A percentile compares a stretch with the other conserved stretches of the same genome.
phyloP scores from a whole-genome alignment of 768 basidiomycete genomes.

The Mrakia gelida region DNA sequence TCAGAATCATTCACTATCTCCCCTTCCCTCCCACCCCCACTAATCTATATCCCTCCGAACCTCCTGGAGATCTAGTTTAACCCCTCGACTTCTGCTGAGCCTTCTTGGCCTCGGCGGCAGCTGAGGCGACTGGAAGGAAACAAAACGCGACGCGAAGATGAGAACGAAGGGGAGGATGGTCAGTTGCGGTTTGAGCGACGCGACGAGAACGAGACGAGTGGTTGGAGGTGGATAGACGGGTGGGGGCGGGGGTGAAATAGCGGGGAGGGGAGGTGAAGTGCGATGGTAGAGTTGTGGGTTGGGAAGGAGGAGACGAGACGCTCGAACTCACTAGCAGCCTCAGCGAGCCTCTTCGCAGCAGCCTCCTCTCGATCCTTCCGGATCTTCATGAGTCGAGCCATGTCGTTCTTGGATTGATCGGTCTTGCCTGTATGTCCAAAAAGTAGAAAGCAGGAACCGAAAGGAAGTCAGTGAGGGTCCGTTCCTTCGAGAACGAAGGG shows the following conservation, averaged over 20 bases:
- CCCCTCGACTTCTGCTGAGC: conserved; percentile 28
- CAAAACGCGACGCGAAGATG: no score
- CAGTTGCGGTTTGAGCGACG: neutral
- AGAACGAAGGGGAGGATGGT: neutral
- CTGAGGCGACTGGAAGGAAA: conserved; percentile 5
- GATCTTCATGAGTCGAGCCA: conserved; percentile 79
- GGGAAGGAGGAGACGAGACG: neutral
- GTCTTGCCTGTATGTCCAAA: conserved; percentile 78
- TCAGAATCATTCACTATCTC: neutral
- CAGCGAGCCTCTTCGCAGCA: conserved; percentile 79
- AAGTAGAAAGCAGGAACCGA: no score
- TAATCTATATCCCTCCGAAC: neutral
- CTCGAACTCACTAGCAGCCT: conserved; percentile 50
- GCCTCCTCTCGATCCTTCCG: conserved; percentile 82
- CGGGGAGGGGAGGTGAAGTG: no score
- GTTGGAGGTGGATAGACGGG: no score
- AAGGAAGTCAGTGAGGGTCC: neutral
- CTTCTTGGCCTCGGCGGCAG: conserved; percentile 30
- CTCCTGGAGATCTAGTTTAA: neutral
- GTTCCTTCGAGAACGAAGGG: neutral
- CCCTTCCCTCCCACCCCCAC: neutral
- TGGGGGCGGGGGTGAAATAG: no score
- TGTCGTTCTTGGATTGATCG: conserved; percentile 79
- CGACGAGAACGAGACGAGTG: no score
- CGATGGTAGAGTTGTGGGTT: no score